phyloP scores from a whole-genome alignment of 2,329 filamentous ascomycete species.

The Allantophomopsis lycopodina region DNA sequence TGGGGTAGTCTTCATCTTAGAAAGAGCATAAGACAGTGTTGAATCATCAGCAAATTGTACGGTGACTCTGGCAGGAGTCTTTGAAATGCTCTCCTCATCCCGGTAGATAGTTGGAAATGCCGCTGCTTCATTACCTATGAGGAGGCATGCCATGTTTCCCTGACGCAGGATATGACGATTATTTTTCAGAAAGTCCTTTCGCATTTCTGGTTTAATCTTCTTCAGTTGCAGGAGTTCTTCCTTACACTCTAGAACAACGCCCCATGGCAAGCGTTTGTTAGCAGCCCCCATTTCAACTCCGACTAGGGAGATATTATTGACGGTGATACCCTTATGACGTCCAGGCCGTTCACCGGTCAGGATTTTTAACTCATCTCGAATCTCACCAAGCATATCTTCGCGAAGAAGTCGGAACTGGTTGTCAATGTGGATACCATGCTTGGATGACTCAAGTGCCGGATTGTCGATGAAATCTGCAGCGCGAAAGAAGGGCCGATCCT shows the following conservation, averaged over 20 bases:
- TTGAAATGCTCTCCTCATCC: conserved; percentile 28
- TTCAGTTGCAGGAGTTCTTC: conserved; percentile 30
- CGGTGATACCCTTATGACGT: conserved; percentile 20
- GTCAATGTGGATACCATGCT: conserved; percentile 41
- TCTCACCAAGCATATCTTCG: conserved; percentile 56
- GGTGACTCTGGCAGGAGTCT: conserved; percentile 29
- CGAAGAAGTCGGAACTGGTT: conserved; percentile 60
- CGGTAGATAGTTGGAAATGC: conserved; percentile 47
- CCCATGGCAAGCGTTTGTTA: conserved; percentile 17
- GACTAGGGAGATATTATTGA: conserved; percentile 24
- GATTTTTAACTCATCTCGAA: conserved; percentile 45
- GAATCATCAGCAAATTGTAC: conserved; percentile 34
- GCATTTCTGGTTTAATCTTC: conserved; percentile 13
- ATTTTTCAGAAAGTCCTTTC: conserved; percentile 30
- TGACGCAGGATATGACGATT: conserved; percentile 40
- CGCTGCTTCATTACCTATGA: conserved; percentile 33
- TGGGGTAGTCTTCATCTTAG: conserved; percentile 21
- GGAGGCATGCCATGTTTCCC: conserved; percentile 45
- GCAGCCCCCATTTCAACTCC: conserved; percentile 7
- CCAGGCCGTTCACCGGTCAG: conserved; percentile 33
- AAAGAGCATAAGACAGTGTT: conserved; percentile 31
- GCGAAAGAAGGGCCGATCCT: conserved; percentile 38
- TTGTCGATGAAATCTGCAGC: conserved; percentile 33
- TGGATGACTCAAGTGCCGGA: conserved; percentile 15
- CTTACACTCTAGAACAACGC: conserved; percentile 25